Evolutionary conservation across 345 rosid genomes (phyloP).

Genomic region (Carallia pectinifolia): DNA sequence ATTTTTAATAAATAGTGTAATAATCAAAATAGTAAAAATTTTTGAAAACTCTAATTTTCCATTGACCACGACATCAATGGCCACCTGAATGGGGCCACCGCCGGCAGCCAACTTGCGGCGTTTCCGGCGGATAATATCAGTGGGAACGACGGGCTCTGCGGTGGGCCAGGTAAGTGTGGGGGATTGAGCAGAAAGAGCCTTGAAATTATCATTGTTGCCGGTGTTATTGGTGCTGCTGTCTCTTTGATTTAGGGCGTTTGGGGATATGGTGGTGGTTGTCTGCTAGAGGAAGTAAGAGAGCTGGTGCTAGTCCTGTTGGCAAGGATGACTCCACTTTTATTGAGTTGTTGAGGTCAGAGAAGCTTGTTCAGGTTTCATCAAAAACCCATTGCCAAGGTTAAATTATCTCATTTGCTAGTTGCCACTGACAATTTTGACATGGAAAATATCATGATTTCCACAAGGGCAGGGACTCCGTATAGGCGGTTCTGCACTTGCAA

Average conservation of each 20-base stretch:
- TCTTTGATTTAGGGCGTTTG: constrained; percentile 56
- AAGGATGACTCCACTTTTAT: constrained; percentile 54
- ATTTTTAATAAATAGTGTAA: too few relatives aligned
- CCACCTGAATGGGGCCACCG: constrained; percentile 36
- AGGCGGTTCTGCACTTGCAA: constrained; percentile 79
- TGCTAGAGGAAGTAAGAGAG: constrained; percentile 30
- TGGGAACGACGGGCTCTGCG: constrained; percentile 77
- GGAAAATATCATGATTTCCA: constrained; percentile 48
- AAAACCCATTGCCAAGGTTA: constrained; percentile 85
- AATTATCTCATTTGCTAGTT: constrained; percentile 72
- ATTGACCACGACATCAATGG: too few relatives aligned
- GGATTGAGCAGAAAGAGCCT: constrained; percentile 72
- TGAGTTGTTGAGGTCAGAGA: constrained; percentile 54
- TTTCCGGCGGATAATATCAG: constrained; percentile 43
- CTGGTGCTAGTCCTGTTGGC: constrained; percentile 34
- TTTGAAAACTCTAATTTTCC: too few relatives aligned
- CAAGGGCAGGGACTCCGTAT: constrained; percentile 68
- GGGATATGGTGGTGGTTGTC: constrained; percentile 90
- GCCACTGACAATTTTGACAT: constrained; percentile 67
- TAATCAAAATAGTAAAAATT: too few relatives aligned
- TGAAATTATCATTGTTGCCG: constrained; percentile 72
- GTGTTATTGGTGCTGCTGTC: constrained; percentile 74
- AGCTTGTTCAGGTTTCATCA: constrained; percentile 75
- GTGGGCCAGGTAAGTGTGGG: constrained; percentile 64
- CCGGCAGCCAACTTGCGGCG: constrained; percentile 37